A percentile compares a stretch with the other conserved stretches of the same genome.
Evolutionary conservation across 805 yeast species (phyloP).

Genomic region (Lipomyces kockii): DNA sequence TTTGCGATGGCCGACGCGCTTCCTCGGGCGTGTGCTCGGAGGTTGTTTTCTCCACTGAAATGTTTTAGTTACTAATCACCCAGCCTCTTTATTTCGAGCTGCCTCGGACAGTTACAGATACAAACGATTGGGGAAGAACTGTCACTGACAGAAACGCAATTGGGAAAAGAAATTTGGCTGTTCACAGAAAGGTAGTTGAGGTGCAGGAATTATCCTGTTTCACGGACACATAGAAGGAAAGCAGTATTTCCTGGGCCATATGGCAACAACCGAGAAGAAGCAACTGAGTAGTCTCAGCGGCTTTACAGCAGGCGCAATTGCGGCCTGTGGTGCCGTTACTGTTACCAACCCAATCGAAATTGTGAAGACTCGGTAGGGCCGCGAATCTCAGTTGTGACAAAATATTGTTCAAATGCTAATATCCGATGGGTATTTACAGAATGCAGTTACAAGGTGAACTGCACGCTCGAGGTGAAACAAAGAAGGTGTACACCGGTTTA

Average conservation of each 20-base stretch:
- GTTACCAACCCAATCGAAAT: constrained; percentile 95
- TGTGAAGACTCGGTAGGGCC: constrained; percentile 66
- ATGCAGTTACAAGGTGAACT: constrained; percentile 97
- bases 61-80: background rate
- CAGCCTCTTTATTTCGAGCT: background rate
- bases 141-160: background rate
- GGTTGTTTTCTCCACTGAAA: too few species aligned
- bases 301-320: constrained; percentile 86
- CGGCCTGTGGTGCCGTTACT: constrained; percentile 98
- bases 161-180: background rate
- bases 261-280: constrained; percentile 14
- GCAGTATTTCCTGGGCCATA: background rate
- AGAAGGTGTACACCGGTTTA: constrained; percentile 76
- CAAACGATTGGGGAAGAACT: background rate
- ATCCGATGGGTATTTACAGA: constrained; percentile 46
- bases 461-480: constrained; percentile 53
- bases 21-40: too few species aligned
- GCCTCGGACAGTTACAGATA: background rate
- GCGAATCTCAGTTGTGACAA: background rate
- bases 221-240: background rate
- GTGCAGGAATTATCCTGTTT: background rate
- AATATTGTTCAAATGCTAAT: background rate
- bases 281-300: constrained; percentile 49
- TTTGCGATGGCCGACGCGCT: too few species aligned
- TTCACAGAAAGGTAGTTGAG: background rate